These are phyloP conservation scores for Chlamydomonas reinhardtii DNA, from an alignment of 163 green algal species.

Conservation along the genomic window DNA sequence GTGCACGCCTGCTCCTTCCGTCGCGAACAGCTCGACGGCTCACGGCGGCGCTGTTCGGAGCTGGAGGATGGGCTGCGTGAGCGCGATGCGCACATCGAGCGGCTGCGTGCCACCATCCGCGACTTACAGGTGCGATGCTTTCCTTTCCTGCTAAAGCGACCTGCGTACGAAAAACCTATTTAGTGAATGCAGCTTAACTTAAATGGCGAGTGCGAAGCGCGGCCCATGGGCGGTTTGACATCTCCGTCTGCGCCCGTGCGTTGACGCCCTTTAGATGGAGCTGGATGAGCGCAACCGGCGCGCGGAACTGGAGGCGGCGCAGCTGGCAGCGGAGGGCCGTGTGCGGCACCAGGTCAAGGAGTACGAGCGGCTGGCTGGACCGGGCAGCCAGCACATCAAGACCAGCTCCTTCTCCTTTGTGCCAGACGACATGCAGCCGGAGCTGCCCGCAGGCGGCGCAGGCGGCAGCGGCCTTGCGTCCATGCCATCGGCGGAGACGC, in stretches of 20 bases:
- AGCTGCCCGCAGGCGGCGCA: not conserved
- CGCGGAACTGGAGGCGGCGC: not conserved
- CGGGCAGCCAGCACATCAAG: conserved; percentile 2
- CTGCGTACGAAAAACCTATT: too few relatives aligned
- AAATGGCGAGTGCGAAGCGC: too few relatives aligned
- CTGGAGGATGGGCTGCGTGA: conserved; percentile 24
- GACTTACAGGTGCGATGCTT: conserved; percentile 23
- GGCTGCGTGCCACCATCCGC: not conserved
- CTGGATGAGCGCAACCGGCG: conserved; percentile 32
- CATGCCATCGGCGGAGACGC: not conserved
- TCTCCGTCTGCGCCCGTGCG: too few relatives aligned
- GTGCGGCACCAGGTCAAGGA: conserved; percentile 38
- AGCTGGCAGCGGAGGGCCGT: not conserved
- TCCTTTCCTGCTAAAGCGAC: too few relatives aligned
- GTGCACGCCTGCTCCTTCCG: too few relatives aligned
- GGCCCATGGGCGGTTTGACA: too few relatives aligned
- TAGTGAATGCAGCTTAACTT: too few relatives aligned
- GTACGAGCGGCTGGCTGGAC: conserved; percentile 38
- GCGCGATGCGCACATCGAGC: conserved; percentile 14
- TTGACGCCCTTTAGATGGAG: not conserved
- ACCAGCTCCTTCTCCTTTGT: conserved; percentile 20
- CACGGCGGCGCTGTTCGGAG: conserved; percentile 15
- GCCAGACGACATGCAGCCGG: not conserved
- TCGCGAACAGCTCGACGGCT: not conserved
- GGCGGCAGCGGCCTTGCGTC: too few relatives aligned